Evolutionary conservation across 306 rosid genomes (phyloP).

Genomic region (Senna siamea): DNA sequence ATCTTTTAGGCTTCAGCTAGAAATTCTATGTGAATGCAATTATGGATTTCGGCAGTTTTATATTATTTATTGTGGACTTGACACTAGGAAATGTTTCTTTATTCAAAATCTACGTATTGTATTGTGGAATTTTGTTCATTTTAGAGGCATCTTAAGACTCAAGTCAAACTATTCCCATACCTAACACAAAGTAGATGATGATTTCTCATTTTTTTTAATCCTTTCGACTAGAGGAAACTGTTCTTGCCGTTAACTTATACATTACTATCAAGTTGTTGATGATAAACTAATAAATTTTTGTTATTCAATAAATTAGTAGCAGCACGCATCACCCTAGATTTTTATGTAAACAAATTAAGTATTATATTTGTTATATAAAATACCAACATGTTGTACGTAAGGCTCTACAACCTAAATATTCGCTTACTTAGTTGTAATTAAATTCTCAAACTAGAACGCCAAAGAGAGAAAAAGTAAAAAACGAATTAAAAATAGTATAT

Average conservation of each 20-base stretch:
- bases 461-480: constrained; percentile 13
- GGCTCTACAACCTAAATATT: background rate
- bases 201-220: constrained; percentile 31
- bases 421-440: background rate
- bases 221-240: constrained; percentile 45
- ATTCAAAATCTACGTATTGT: background rate
- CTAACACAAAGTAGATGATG: constrained; percentile 38
- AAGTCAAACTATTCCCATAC: constrained; percentile 45
- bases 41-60: constrained; percentile 2
- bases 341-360: too few relatives aligned
- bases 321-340: background rate
- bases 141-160: constrained; percentile 37
- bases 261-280: background rate
- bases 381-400: background rate
- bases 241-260: constrained; percentile 14
- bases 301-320: background rate
- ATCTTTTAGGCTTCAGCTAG: constrained; percentile 6
- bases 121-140: constrained; percentile 3
- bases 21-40: constrained; percentile 4
- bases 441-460: background rate
- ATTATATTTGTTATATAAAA: too few relatives aligned
- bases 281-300: background rate
- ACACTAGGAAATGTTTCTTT: constrained; percentile 11
- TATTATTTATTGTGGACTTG: constrained; percentile 32
- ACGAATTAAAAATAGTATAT: background rate